Base-by-base conservation (phyloP, 129 eudicot species). In the Scalesia atractyloides region DNA sequence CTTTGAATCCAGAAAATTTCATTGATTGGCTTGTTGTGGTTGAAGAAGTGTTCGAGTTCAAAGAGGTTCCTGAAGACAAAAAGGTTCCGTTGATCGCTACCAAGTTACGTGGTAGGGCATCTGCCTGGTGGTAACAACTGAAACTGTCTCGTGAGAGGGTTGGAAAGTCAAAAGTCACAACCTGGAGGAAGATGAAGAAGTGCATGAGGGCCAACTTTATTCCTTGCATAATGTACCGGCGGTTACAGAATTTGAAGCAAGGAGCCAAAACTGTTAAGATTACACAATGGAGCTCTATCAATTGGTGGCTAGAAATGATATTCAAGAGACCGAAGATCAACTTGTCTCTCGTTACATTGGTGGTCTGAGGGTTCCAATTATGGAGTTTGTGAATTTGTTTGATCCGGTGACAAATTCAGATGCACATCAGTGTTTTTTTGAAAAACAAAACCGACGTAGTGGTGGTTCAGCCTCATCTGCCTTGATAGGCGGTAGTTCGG, bases 141-240 rank as follows among this genome's bases (percentile, higher is more conserved):
- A 57, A 57, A 8, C 11, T 57, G 63, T 18, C 63, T 3, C 3
- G 63, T 5, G 34, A 5, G 3, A 57, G 30, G 11, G 14, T 57
- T 19, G 63, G 63, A 17, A 57, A 57, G 33, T 1, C 63, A 57
- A 57, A 57, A 5, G 34, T 57, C 34, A 20, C 7, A 7, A 57
- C 13, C 3, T 57, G 63, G 63, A 20, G 13, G 34, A 57, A 57
- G 63, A 57, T 57, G 63, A 57, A 57, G 14, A 57, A 57, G 63
- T 57, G 33, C 5, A 18, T 57, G 63, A 18, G 13, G 63, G 11
- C 11, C 13, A 57, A 19, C 30, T 57, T 57, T 57, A 18, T 18
- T 7, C 33, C 12, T 16, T 18, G n/a, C n/a, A n/a, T 49, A 49
- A 49, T 49, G 16, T 49, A 11, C 53, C 16, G 13, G 5, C 53